These are phyloP conservation scores for Piromyces sp. DNA, from an alignment of 192 early-diverging fungal genomes.

Conservation along the genomic window DNA sequence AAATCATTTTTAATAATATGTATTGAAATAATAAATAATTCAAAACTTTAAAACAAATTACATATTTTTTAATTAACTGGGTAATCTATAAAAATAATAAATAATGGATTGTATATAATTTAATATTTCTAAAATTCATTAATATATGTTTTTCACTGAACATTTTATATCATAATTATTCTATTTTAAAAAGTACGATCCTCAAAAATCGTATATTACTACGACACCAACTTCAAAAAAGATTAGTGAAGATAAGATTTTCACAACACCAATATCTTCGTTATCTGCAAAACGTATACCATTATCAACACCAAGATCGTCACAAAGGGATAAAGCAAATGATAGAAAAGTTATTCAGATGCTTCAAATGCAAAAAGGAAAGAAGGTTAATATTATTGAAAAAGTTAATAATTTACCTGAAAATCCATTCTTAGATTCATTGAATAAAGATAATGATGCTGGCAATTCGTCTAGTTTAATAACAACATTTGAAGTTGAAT, in stretches of 20 bases:
- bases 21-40: too few relatives aligned
- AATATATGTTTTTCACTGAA: too few relatives aligned
- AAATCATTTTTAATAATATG: too few relatives aligned
- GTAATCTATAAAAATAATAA: too few relatives aligned
- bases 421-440: neutral
- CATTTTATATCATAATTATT: too few relatives aligned
- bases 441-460: neutral
- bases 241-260: neutral
- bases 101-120: too few relatives aligned
- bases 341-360: neutral
- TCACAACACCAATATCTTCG: neutral
- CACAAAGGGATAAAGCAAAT: neutral
- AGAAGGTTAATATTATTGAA: neutral
- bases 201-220: neutral
- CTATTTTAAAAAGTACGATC: neutral
- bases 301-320: neutral
- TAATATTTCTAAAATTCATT: too few relatives aligned
- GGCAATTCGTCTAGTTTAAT: neutral
- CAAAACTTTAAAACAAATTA: too few relatives aligned
- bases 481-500: neutral
- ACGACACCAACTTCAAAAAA: neutral
- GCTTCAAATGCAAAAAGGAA: neutral
- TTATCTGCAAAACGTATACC: neutral
- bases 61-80: too few relatives aligned
- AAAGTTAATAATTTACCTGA: neutral